Conservation (phyloP, 805 yeast species). For the Sugiyamaella americana region DNA sequence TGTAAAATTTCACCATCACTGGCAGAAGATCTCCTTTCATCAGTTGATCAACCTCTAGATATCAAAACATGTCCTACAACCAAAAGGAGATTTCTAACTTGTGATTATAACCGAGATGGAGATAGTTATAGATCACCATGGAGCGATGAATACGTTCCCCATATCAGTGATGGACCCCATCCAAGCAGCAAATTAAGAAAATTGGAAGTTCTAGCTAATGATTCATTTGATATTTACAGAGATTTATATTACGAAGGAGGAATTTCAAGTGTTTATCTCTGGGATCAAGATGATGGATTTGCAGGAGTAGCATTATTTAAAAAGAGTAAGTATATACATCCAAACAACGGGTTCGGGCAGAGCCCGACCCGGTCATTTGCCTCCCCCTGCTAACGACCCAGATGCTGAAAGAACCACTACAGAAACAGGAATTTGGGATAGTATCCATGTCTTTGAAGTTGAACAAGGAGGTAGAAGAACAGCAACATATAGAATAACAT, state of each 20-base stretch:
- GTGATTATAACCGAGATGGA: constrained; percentile 94
- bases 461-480: constrained; percentile 34
- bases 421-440: constrained; percentile 69
- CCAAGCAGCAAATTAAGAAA: constrained; percentile 64
- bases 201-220: constrained; percentile 76
- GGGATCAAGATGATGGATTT: constrained; percentile 82
- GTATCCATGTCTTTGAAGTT: constrained; percentile 87
- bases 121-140: constrained; percentile 91
- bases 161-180: constrained; percentile 59
- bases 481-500: constrained; percentile 65
- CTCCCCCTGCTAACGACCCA: not conserved
- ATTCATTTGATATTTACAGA: constrained; percentile 85
- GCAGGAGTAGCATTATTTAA: constrained; percentile 90
- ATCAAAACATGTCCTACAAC: constrained; percentile 44
- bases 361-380: too few relatives aligned
- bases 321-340: constrained; percentile 37
- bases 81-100: constrained; percentile 68
- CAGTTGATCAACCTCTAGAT: constrained; percentile 79
- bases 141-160: constrained; percentile 62
- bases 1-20: constrained; percentile 57
- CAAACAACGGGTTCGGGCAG: constrained; percentile 3
- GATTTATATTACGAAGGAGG: constrained; percentile 97
- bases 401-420: constrained; percentile 10
- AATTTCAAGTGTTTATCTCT: constrained; percentile 75
- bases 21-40: constrained; percentile 80